Base-by-base conservation (phyloP, 129 eudicot species). In the Chrysanthemum makinoi region DNA sequence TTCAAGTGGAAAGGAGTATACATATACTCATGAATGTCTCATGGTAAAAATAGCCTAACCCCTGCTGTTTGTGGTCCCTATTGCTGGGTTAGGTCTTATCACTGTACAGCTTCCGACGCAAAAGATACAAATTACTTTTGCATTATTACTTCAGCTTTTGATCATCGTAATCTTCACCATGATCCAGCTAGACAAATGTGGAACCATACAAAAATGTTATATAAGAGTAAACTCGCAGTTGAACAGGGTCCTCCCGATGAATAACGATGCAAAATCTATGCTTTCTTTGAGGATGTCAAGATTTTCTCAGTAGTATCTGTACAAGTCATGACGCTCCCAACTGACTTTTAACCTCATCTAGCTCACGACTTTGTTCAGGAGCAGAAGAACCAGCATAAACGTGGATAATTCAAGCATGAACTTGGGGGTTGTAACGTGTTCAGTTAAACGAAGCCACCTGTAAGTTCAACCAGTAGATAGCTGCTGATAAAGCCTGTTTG, bases 381-480 rank as follows among this genome's bases (percentile, higher is more conserved):
- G 70, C 58, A 93, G 80, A 71, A 93, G 77, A 75, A 87, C 54
- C 79, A 87, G 63, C 78, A 87, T 64, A 13, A 93, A 24, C 9
- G 89, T 13, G 0, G 96, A 89, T 33, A 87, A 73, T 71, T 89
- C 86, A 13, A 86, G 75, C 77, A 89, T 49, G 51, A 87, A 80
- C 55, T 83, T 84, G 15, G 92, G 91, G 67, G 79, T 66, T 33
- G 64, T 62, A 5, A 74, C 62, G 18, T 69, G 80, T 77, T 84
- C 85, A 13, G 81, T 47, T 28, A 83, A 52, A 52, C 74, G 79
- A 83, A 79, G 83, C 98, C 88, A 94, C 98, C 98, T 94, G 98
- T 87, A 89, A 94, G 93, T 93, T 93, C 90, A 89, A 94, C 90
- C 98, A 89, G 98, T 86, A 89, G 95, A 94, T 77, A 89, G 98